Evolutionary conservation across 139 green algal genomes (phyloP).

Genomic region (Chlorella sp.): DNA sequence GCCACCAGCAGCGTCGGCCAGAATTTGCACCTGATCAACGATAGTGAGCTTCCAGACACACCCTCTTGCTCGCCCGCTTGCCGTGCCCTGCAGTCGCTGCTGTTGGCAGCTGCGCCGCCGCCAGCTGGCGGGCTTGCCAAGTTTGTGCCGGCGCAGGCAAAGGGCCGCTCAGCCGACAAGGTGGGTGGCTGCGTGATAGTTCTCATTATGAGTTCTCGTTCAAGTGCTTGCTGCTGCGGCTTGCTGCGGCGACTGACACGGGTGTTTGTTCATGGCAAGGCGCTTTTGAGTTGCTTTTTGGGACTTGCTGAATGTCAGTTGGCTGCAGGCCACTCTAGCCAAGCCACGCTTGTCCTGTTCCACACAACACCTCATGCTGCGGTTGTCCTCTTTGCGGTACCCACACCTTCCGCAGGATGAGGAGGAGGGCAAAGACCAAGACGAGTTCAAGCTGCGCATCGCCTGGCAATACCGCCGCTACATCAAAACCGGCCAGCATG

Average conservation of each 20-base stretch:
- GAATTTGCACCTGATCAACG: no score
- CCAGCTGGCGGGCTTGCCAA: neutral
- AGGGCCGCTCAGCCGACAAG: neutral
- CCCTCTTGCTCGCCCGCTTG: neutral
- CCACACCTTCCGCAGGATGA: neutral
- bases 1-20: neutral
- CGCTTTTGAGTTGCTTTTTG: no score
- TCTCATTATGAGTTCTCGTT: no score
- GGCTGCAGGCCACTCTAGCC: no score
- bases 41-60: no score
- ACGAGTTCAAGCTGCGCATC: slow-evolving; percentile 66
- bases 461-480: slow-evolving; percentile 91
- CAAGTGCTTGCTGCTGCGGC: no score
- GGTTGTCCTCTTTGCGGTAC: neutral
- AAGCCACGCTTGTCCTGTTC: no score
- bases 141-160: slow-evolving; percentile 21
- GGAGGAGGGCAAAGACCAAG: slow-evolving; percentile 17
- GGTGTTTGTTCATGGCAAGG: no score
- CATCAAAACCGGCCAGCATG: slow-evolving; percentile 48
- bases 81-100: slow-evolving; percentile 4
- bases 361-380: no score
- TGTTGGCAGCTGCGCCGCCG: slow-evolving; percentile 4
- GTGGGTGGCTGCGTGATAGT: neutral
- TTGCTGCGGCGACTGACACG: no score
- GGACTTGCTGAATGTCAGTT: no score